Base-by-base conservation (phyloP, 768 basidiomycete species). In the Psilocybe sp. region DNA sequence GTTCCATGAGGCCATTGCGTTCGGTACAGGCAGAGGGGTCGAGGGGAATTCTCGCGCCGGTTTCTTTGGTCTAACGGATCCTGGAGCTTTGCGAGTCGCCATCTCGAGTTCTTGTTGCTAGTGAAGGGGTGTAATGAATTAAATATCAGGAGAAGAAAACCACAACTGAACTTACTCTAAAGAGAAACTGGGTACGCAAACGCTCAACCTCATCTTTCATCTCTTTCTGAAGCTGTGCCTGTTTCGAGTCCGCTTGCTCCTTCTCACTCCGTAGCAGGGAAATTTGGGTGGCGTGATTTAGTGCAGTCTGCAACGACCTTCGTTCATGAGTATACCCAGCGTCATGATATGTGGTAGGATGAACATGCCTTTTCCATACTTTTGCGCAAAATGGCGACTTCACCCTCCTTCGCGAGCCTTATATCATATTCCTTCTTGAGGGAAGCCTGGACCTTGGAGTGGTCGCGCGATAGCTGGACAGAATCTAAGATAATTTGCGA, bases 51-150 rank as follows among this genome's bases (percentile, higher is more conserved):
- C 75, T 41, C 56, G 58, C 8, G 18, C 43, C 35, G 55, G 61
- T 50, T 64, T 75, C 55, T 72, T 79, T 19, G 74, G 57, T n/a
- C 74, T 75, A n/a, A 67, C 61, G 18, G 80, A 71, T 51, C 64
- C 61, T 15, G 79, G 68, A 11, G 74, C 71, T 59, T 75, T 85
- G 14, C 81, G 77, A 16, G 68, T 60, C 11, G 81, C 69, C 3
- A 77, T 76, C 53, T 87, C 86, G 28, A 84, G 50, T 61, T 87
- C 85, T 57, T 84, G 85, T 76, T 84, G 84, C 87, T 88, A 28
- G 55, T 50, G 47, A 34, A 41, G 52, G 44, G 44, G 43, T 53
- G 45, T 47, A 18, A 15, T 56, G 34, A 46, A n/a, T 16, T 38
- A 47, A 20, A 44, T 12, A 41, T 32, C 13, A 35, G 19, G 19